Base-by-base conservation (phyloP, 208 protist genomes). In the Leishmania arabica region DNA sequence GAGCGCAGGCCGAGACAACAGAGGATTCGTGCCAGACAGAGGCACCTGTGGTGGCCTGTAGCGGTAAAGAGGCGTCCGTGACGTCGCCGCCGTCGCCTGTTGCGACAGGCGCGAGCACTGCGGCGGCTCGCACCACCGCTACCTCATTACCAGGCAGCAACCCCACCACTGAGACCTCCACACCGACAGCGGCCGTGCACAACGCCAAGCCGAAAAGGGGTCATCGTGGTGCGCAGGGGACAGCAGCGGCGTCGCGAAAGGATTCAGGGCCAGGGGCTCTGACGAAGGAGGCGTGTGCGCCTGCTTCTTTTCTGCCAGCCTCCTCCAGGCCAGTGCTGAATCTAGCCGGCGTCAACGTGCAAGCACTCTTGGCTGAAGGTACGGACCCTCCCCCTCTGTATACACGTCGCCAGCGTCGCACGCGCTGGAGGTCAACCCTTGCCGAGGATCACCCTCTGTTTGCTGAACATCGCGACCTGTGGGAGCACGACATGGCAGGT, bases 371-470 rank as follows among this genome's bases (percentile, higher is more conserved):
- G 24, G 89, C 86, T 0, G 88, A 90, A 49, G 77, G 77, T 81
- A 60, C 79, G 76, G 75, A 92, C 87, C 87, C 87, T 69, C 92
- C 92, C 2, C 92, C 90, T 49, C 54, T 89, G 34, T 95, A 89
- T 75, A 72, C 72, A 40, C 82, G 91, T n/a, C 88, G 89, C 34
- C 81, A 80, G 66, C 91, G 90, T 1, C 89, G 90, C 34, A 87
- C 87, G 17, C 84, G 84, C 53, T 83, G 90, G 19, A 88, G 89
- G 65, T 65, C 85, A 27, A 69, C 79, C 34, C 77, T 93, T 11
- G 84, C 81, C n/a, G 86, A 90, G 15, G 91, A 93, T 49, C 80
- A 89, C 64, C 84, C 86, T 2, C 80, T 93, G 9, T 96, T 96
- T 66, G 65, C 83, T 4, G 75, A 86, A 34, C 93, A 96, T 75